Percentiles rank a stretch among this genome's conserved stretches.
These are phyloP conservation scores for Lagenidium sp. DNA, from an alignment of 352 stramenopile species.

Conservation along the genomic window DNA sequence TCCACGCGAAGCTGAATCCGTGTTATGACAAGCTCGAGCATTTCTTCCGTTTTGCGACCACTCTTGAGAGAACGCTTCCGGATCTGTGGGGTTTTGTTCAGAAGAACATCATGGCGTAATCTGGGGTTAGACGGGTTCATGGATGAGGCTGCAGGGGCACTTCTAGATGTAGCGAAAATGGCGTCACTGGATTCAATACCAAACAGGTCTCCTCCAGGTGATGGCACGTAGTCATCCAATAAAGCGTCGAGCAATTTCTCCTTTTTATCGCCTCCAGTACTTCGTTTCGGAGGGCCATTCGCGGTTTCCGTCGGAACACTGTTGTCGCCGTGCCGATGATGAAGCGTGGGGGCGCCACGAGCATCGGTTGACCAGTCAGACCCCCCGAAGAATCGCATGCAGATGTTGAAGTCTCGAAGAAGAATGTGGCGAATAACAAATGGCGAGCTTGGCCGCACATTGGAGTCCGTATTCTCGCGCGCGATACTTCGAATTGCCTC, in stretches of 20 bases:
- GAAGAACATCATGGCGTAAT: too few species aligned
- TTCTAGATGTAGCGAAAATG: conserved; percentile 34
- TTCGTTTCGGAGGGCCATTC: conserved; percentile 1
- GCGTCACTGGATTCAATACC: conserved; percentile 17
- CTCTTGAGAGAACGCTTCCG: conserved; percentile 63
- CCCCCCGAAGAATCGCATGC: conserved; percentile 83
- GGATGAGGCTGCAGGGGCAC: conserved; percentile 21
- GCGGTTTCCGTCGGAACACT: not conserved
- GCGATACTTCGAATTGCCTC: conserved; percentile 65
- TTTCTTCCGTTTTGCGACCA: conserved; percentile 83
- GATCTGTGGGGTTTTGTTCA: too few species aligned
- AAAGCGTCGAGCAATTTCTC: conserved; percentile 73
- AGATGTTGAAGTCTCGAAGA: conserved; percentile 81
- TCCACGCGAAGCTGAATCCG: conserved; percentile 80
- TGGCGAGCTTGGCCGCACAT: conserved; percentile 30
- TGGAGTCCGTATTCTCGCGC: conserved; percentile 42
- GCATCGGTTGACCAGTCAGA: conserved; percentile 68
- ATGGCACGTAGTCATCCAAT: conserved; percentile 79
- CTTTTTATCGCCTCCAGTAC: conserved; percentile 31
- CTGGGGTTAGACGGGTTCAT: conserved; percentile 10
- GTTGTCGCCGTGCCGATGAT: too few species aligned
- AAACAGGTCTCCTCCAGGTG: conserved; percentile 43
- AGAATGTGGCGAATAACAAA: conserved; percentile 77
- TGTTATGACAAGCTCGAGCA: conserved; percentile 76
- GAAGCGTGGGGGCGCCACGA: too few species aligned